phyloP scores from a whole-genome alignment of 257 asterid species.

The Solanum dulcamara region DNA sequence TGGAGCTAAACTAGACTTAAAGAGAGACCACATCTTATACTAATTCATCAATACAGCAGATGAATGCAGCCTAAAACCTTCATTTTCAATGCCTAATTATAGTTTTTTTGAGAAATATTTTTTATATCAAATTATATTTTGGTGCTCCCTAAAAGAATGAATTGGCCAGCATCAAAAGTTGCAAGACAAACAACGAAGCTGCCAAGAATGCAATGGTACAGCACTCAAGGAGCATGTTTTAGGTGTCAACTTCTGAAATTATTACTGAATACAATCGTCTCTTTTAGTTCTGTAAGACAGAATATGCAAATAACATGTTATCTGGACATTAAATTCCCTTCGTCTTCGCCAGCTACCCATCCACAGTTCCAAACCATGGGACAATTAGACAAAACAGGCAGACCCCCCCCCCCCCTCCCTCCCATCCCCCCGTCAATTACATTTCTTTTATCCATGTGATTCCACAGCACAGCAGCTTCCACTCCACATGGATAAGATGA shows the following conservation, averaged over 20 bases:
- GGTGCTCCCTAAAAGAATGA: not conserved
- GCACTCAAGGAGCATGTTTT: not conserved
- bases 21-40: not conserved
- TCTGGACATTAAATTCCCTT: not conserved
- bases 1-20: not conserved
- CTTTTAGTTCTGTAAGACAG: not conserved
- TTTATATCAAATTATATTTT: not conserved
- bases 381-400: not conserved
- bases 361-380: not conserved
- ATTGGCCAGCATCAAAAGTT: not conserved
- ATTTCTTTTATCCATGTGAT: not conserved
- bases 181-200: not conserved
- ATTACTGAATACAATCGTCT: not conserved
- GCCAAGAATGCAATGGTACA: not conserved
- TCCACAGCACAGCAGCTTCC: not conserved
- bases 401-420: not conserved
- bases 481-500: not conserved
- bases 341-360: not conserved
- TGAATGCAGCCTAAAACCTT: not conserved
- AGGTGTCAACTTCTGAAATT: not conserved
- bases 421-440: not conserved
- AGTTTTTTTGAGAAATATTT: not conserved
- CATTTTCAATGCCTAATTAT: not conserved
- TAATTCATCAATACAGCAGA: not conserved
- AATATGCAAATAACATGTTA: not conserved